Conservation (phyloP, 2,329 filamentous ascomycete species). For the Talaromyces sp. region DNA sequence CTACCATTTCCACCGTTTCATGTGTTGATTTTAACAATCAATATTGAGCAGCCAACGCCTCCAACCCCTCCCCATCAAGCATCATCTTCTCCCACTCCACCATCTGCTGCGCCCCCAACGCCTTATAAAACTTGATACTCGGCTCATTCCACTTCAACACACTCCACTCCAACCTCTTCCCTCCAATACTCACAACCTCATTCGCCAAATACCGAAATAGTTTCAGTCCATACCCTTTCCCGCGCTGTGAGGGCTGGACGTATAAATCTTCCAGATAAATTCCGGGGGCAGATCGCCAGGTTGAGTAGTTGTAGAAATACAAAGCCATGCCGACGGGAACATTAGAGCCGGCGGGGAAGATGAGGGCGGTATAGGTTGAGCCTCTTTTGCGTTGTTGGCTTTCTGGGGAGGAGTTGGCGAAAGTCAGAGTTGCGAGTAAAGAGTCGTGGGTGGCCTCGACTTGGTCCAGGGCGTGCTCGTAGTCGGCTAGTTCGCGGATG, state of each 20-base stretch:
- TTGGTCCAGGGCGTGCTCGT: conserved; percentile 71
- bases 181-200: conserved; percentile 68
- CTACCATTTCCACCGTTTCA: too few relatives aligned
- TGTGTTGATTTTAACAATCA: not conserved
- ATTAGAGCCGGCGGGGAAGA: conserved; percentile 49
- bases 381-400: conserved; percentile 41
- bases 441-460: conserved; percentile 76
- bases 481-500: conserved; percentile 81
- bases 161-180: conserved; percentile 79
- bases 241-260: conserved; percentile 67
- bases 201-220: conserved; percentile 74
- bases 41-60: conserved; percentile 33
- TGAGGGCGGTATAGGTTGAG: conserved; percentile 72
- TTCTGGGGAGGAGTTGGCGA: conserved; percentile 53
- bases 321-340: conserved; percentile 72
- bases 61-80: conserved; percentile 46
- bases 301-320: conserved; percentile 95
- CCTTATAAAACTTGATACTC: conserved; percentile 77
- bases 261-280: conserved; percentile 95
- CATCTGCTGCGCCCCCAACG: conserved; percentile 44
- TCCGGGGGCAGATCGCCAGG: conserved; percentile 81
- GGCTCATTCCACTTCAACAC: conserved; percentile 92
- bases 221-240: conserved; percentile 73
- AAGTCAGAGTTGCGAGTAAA: conserved; percentile 73
- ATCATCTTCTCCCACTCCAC: conserved; percentile 52